phyloP scores from a whole-genome alignment of 768 basidiomycete species.

The Harrya chromipes region DNA sequence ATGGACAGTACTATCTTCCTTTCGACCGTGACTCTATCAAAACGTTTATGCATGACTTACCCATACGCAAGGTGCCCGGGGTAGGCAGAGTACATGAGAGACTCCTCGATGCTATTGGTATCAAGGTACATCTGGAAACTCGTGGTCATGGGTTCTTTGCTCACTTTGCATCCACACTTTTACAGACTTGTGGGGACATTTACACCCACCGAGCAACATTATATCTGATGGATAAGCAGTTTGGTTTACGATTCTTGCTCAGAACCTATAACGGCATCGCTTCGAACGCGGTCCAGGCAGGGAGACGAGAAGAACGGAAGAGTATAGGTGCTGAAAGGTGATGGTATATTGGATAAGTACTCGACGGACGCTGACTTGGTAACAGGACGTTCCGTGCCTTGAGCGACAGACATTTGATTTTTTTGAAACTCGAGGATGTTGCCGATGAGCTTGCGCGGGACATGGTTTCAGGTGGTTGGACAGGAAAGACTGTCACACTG shows the following conservation, averaged over 20 bases:
- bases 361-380: not conserved
- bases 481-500: slow-evolving; percentile 84
- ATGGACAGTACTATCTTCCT: slow-evolving; percentile 81
- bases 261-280: slow-evolving; percentile 83
- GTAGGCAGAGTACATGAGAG: slow-evolving; percentile 91
- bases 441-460: slow-evolving; percentile 80
- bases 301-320: slow-evolving; percentile 78
- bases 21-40: slow-evolving; percentile 63
- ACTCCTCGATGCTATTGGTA: slow-evolving; percentile 79
- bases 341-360: not conserved
- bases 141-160: not conserved
- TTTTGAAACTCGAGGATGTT: slow-evolving; percentile 76
- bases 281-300: slow-evolving; percentile 75
- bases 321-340: slow-evolving; percentile 91
- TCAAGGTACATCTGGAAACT: slow-evolving; percentile 49
- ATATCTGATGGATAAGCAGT: slow-evolving; percentile 83
- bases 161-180: not conserved
- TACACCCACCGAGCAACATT: slow-evolving; percentile 69
- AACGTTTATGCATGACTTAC: slow-evolving; percentile 74
- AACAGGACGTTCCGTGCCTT: slow-evolving; percentile 74
- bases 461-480: slow-evolving; percentile 76
- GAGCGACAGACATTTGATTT: slow-evolving; percentile 59
- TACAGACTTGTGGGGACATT: slow-evolving; percentile 87
- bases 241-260: slow-evolving; percentile 74
- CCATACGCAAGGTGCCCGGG: slow-evolving; percentile 86